Evolutionary conservation across 306 rosid species (phyloP).

Genomic region (Carpinus fangiana): DNA sequence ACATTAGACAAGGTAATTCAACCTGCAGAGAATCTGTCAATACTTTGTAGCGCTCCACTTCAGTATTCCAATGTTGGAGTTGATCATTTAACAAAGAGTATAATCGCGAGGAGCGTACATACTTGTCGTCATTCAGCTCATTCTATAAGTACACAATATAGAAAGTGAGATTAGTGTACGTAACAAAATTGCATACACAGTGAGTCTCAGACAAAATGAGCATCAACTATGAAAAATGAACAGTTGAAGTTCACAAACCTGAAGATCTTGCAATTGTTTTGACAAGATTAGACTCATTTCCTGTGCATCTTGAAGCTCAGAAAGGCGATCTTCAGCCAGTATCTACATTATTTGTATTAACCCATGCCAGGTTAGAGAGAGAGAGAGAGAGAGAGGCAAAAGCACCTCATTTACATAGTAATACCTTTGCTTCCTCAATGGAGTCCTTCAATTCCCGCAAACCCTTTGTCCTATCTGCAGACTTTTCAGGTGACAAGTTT

Average conservation of each 20-base stretch:
- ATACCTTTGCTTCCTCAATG: conserved; percentile 90
- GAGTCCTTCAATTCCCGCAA: conserved; percentile 82
- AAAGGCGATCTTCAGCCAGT: conserved; percentile 70
- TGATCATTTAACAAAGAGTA: conserved; percentile 80
- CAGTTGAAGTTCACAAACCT: conserved; percentile 51
- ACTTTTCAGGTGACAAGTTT: conserved; percentile 77
- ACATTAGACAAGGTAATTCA: conserved; percentile 29
- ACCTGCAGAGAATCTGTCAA: conserved; percentile 82
- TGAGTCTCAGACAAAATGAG: conserved; percentile 24
- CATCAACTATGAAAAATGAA: conserved; percentile 16
- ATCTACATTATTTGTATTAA: conserved; percentile 48
- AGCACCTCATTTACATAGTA: conserved; percentile 3
- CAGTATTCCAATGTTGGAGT: conserved; percentile 86
- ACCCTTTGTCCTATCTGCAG: conserved; percentile 62
- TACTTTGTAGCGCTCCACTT: conserved; percentile 62
- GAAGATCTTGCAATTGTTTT: conserved; percentile 76
- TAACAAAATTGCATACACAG: conserved; percentile 13
- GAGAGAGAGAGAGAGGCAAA: conserved; percentile 22
- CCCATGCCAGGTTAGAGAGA: conserved; percentile 16
- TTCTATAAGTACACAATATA: conserved; percentile 45
- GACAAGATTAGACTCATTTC: conserved; percentile 66
- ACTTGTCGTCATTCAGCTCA: conserved; percentile 82
- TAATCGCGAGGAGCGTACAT: conserved; percentile 63
- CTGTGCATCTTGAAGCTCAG: conserved; percentile 76
- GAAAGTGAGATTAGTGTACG: conserved; percentile 17